Base-by-base conservation (phyloP, 2,329 filamentous ascomycete species). In the Hymenotorrendiella dingleyae region DNA sequence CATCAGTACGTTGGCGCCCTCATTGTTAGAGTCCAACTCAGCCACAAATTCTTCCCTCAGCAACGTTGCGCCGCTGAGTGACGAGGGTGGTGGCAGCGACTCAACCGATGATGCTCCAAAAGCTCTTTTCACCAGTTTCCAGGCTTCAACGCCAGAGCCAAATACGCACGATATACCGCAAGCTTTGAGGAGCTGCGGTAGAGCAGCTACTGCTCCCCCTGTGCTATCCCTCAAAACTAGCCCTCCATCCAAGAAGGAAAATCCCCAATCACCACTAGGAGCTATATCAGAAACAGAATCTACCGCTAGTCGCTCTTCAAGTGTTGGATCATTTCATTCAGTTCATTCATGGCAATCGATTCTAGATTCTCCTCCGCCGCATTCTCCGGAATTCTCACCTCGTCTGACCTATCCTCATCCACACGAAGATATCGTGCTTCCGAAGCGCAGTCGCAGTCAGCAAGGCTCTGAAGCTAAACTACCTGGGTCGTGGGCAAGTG, bases 261-360 rank as follows among this genome's bases (percentile, higher is more conserved):
- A 55, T 27, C 47, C 49, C 41, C 50, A 42, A 20, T 49, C 52
- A 19, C 47, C 50, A 37, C 50, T 42, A 37, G 54, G 39, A 33
- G 48, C 32, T 40, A 54, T 22, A 46, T 58, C 45, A 5, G 40
- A 43, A 12, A 36, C 44, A 35, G 58, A 58, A 24, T 54, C 59
- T 9, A 54, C 53, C 11, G 57, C 61, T 23, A 60, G 62, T 24
- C 54, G 60, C n/a, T 74, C 73, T 8, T 68, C 72, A 4, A 65
- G 67, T 22, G 66, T 68, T 12, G 74, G 76, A 40, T 78, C 76
- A 1, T 77, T 79, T 48, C 72, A 75, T 53, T 75, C 69, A 43
- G 64, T 69, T 4, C 65, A 73, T 46, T 73, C 73, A 7, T 75
- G 72, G 72, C 66, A 71, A 48, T 70, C 72, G 17, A 64, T 67